Percentiles rank a stretch among this genome's conserved stretches.
phyloP scores from a whole-genome alignment of 352 stramenopile genomes.

The Pilasporangium apinafurcum region DNA sequence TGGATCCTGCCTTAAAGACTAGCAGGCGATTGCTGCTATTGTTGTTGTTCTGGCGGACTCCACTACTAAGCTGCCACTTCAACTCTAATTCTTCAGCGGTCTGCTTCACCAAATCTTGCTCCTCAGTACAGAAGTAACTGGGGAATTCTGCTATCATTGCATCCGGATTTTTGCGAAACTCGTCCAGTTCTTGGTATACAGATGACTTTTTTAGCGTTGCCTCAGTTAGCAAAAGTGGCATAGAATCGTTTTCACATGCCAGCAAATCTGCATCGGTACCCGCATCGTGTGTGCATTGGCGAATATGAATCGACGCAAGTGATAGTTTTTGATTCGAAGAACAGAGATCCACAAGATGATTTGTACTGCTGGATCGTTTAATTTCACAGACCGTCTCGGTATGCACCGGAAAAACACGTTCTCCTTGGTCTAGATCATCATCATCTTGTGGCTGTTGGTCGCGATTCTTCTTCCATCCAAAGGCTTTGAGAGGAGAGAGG shows the following conservation, averaged over 20 bases:
- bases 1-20: constrained; percentile 46
- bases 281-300: no score
- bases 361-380: no score
- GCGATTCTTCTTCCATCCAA: background rate
- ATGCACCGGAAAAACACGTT: background rate
- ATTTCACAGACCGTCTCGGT: no score
- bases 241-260: no score
- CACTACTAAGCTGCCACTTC: constrained; percentile 52
- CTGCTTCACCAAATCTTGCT: constrained; percentile 45
- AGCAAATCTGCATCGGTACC: no score
- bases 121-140: constrained; percentile 50
- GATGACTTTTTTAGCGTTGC: constrained; percentile 36
- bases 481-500: no score
- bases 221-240: no score
- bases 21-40: no score
- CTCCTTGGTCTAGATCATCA: background rate
- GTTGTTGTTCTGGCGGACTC: constrained; percentile 52
- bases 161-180: constrained; percentile 41
- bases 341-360: constrained; percentile 23
- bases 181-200: constrained; percentile 51
- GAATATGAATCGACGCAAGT: constrained; percentile 14
- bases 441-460: background rate
- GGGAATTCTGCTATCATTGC: constrained; percentile 56
- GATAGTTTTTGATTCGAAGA: constrained; percentile 18
- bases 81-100: constrained; percentile 47